A percentile compares a stretch with the other conserved stretches of the same genome.
phyloP scores from a whole-genome alignment of 306 rosid genomes.

The Abrus pulchellus region DNA sequence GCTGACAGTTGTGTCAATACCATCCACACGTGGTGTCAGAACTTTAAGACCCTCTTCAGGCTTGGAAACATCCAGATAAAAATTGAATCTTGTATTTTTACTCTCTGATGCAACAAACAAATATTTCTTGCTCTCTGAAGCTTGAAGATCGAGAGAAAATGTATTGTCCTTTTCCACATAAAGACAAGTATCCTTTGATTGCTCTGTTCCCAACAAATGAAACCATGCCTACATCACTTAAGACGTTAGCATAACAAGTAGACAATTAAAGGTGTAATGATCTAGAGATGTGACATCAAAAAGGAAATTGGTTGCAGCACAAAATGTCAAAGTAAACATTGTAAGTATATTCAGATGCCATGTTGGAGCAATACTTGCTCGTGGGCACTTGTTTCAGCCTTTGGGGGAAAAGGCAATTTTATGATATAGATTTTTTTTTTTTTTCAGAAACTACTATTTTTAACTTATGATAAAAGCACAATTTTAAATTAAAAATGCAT shows the following conservation, averaged over 20 bases:
- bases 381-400: constrained; percentile 4
- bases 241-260: constrained; percentile 31
- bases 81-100: constrained; percentile 86
- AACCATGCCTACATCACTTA: constrained; percentile 78
- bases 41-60: constrained; percentile 79
- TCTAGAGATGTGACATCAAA: neutral
- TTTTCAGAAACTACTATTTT: neutral
- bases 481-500: neutral
- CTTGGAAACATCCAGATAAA: constrained; percentile 83
- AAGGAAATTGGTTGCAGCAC: constrained; percentile 12
- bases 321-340: constrained; percentile 12
- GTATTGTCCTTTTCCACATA: constrained; percentile 81
- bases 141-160: constrained; percentile 76
- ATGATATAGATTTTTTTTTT: constrained; percentile 9
- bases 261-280: constrained; percentile 22
- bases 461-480: no score
- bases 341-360: constrained; percentile 17
- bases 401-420: neutral
- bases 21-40: constrained; percentile 80
- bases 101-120: constrained; percentile 89
- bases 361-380: constrained; percentile 13
- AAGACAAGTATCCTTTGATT: constrained; percentile 78
- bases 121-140: constrained; percentile 88
- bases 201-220: constrained; percentile 81
- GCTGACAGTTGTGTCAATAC: constrained; percentile 77